Conservation (phyloP, 2,329 filamentous ascomycete species). For the Epichloe sp. region DNA sequence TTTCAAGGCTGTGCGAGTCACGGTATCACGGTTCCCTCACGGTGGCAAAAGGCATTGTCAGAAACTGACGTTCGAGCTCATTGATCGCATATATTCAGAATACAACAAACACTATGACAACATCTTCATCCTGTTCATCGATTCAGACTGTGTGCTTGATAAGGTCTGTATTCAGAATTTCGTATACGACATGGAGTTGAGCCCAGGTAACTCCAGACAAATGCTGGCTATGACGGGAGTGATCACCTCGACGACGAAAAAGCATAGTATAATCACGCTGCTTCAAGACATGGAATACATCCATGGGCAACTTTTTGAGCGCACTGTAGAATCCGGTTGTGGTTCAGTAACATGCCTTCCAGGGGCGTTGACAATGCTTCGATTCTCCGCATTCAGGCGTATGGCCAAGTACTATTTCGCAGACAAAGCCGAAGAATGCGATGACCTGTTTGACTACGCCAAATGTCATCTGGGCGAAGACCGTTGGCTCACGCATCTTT, state of each 20-base stretch:
- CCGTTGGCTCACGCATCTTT: conserved; percentile 91
- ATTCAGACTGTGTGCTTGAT: conserved; percentile 93
- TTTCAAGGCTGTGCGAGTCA: conserved; percentile 73
- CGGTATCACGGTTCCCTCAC: conserved; percentile 82
- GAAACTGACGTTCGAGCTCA: conserved; percentile 83
- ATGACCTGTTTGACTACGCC: conserved; percentile 91
- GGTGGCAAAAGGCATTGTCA: conserved; percentile 91
- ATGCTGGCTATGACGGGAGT: conserved; percentile 98
- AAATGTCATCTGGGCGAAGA: conserved; percentile 95
- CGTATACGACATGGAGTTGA: conserved; percentile 96
- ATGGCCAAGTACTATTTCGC: conserved; percentile 99
- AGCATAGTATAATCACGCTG: conserved; percentile 78
- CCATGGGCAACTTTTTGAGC: conserved; percentile 90
- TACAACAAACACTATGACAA: conserved; percentile 84
- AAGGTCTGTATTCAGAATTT: conserved; percentile 90
- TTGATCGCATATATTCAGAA: conserved; percentile 80
- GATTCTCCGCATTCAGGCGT: conserved; percentile 87
- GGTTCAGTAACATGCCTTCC: conserved; percentile 90
- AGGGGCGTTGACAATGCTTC: conserved; percentile 86
- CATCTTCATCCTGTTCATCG: conserved; percentile 90
- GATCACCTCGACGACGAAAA: conserved; percentile 86
- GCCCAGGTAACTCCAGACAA: conserved; percentile 78
- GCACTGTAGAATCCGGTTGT: conserved; percentile 87
- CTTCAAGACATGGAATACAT: conserved; percentile 98
- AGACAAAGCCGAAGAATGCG: conserved; percentile 88